Base-by-base conservation (phyloP, 1,139 yeast genomes). In the Geotrichum siamense region DNA sequence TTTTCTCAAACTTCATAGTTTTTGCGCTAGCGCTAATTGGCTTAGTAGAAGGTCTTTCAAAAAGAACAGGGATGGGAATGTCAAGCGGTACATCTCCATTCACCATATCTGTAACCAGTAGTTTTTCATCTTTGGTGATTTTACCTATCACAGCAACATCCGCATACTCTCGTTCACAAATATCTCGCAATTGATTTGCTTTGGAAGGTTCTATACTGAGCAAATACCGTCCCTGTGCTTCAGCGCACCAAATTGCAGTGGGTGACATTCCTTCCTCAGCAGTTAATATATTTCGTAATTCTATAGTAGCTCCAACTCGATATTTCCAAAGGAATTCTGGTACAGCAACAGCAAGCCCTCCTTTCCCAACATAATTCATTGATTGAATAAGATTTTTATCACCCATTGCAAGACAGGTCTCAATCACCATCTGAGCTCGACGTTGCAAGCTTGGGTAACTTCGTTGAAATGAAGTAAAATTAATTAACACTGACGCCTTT, bases 221-320 rank as follows among this genome's bases (percentile, higher is more conserved):
- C 23, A 91, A 98, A 60, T 89, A 91, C 65, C 99, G 79, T 66
- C 93, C 99, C 69, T 91, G 99, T 3, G 97, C 93, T 68, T 91
- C 99, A 59, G 94, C 89, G 76, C 99, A 91, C 99, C 99, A 93
- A 55, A 91, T 86, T 69, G 93, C 98, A 94, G 91, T 85, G 44
- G 99, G 97, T 6, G 97, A 89, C 97, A 91, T 87, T 48, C 97
- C 95, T 39, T 96, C 94, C 65, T 91, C 99, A 53, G 86, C 76
- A 29, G 89, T 81, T 47, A 94, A 76, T 46, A 91, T 82, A 47
- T 89, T 83, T 67, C 98, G 80, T 51, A 91, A 74, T 63, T 91
- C 96, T 54, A 91, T 91, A 53, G 64, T 73, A 34, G 96, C 99
- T 62, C 99, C 99, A 51, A 93, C 74, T 53, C 82, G 93, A 62